Conservation (phyloP, 768 basidiomycete genomes). For the Candolleomyces efflorescens region DNA sequence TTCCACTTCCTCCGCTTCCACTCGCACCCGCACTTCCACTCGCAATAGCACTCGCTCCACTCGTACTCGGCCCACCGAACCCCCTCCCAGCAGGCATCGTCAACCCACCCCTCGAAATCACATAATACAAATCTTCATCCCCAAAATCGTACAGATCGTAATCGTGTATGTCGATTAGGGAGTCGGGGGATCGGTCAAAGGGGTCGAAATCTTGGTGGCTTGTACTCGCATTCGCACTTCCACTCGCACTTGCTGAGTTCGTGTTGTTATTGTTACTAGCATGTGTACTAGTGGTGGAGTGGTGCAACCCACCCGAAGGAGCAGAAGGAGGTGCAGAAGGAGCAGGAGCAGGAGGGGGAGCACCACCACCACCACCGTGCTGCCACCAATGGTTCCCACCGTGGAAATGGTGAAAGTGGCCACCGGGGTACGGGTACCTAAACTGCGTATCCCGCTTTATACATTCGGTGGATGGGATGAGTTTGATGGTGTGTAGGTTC, state of each 20-base stretch:
- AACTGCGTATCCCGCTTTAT: constrained; percentile 7
- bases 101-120: not conserved
- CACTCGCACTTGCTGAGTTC: too few relatives aligned
- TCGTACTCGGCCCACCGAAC: too few relatives aligned
- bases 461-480: constrained; percentile 9
- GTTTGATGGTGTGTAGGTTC: constrained; percentile 18
- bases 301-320: too few relatives aligned
- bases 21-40: not conserved
- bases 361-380: not conserved
- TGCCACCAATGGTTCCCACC: not conserved
- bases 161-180: not conserved
- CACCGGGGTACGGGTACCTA: not conserved
- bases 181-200: too few relatives aligned
- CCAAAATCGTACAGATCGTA: not conserved
- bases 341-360: too few relatives aligned
- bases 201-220: too few relatives aligned
- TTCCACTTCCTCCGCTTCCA: not conserved
- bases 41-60: not conserved
- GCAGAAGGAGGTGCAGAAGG: too few relatives aligned
- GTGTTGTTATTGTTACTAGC: too few relatives aligned
- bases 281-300: too few relatives aligned
- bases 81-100: too few relatives aligned
- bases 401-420: constrained; percentile 1
- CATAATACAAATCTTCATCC: not conserved
- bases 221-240: too few relatives aligned